phyloP scores from a whole-genome alignment of 345 rosid species.

The Sonneratia alba region DNA sequence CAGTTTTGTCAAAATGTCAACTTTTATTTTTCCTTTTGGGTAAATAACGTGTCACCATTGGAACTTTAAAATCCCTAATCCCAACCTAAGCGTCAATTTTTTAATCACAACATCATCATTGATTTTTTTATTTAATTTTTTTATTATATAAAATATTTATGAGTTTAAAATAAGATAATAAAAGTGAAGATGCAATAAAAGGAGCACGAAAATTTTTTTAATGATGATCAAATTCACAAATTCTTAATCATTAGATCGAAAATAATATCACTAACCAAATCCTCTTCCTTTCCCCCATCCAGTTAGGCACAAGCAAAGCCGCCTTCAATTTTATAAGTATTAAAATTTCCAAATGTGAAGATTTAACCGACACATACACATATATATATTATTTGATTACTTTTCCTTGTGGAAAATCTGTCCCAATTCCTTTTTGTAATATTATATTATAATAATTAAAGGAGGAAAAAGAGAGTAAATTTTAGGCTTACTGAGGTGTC shows the following conservation, averaged over 20 bases:
- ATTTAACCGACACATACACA: neutral
- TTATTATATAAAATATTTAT: too few species aligned
- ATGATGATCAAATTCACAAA: too few species aligned
- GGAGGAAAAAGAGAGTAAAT: neutral
- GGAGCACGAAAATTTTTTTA: too few species aligned
- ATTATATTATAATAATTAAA: neutral
- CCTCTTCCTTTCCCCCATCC: neutral
- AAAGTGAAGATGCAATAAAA: too few species aligned
- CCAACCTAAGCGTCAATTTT: neutral
- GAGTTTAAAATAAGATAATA: too few species aligned
- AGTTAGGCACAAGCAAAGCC: slow-evolving; percentile 22
- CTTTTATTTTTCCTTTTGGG: neutral
- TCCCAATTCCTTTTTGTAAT: too few species aligned
- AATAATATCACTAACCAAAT: too few species aligned
- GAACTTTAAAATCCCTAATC: slow-evolving; percentile 11
- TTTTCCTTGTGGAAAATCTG: too few species aligned
- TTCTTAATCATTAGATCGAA: too few species aligned
- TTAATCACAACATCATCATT: neutral
- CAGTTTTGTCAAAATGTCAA: slow-evolving; percentile 8
- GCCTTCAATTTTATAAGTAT: neutral
- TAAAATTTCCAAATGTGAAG: neutral
- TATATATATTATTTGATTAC: too few species aligned
- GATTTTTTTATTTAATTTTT: too few species aligned
- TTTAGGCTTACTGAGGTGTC: slow-evolving; percentile 15
- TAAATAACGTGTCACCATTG: neutral